These are phyloP conservation scores for Entrophospora sp. DNA, from an alignment of 192 early-diverging fungal species.

Conservation along the genomic window DNA sequence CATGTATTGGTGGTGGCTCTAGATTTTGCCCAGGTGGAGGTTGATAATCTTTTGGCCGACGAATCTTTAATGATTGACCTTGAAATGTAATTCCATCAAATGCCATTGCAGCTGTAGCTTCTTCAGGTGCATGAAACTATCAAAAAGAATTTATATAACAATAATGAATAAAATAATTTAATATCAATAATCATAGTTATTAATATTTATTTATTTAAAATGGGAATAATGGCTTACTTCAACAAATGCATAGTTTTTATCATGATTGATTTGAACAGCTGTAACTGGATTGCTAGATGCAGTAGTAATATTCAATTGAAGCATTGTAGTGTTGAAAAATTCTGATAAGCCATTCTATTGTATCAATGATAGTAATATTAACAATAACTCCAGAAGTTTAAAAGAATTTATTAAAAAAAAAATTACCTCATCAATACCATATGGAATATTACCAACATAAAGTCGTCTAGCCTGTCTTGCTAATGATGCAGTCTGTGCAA, in stretches of 20 bases:
- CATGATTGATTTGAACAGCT: conserved; percentile 79
- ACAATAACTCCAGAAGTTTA: neutral
- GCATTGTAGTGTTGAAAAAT: conserved; percentile 87
- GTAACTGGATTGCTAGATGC: conserved; percentile 61
- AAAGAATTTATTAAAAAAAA: neutral
- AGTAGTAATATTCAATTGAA: conserved; percentile 63
- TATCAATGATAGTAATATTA: neutral
- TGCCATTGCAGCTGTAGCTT: conserved; percentile 84
- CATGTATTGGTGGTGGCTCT: conserved; percentile 47
- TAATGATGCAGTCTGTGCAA: conserved; percentile 44
- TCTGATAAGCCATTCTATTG: conserved; percentile 53
- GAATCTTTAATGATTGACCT: conserved; percentile 75
- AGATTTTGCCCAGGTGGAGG: conserved; percentile 42
- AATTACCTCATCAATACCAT: conserved; percentile 60
- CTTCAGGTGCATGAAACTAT: conserved; percentile 79
- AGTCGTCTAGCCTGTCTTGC: conserved; percentile 75
- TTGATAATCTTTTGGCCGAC: conserved; percentile 91
- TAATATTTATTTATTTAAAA: neutral
- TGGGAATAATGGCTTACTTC: conserved; percentile 50
- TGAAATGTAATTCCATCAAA: conserved; percentile 88
- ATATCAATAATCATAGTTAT: neutral
- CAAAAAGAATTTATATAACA: neutral
- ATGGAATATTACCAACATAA: conserved; percentile 89
- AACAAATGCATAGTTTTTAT: conserved; percentile 95
- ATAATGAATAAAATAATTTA: neutral